Percentiles rank a stretch among this genome's conserved stretches.
phyloP scores from a whole-genome alignment of 163 green algal genomes.

The Scenedesmus sp. region DNA sequence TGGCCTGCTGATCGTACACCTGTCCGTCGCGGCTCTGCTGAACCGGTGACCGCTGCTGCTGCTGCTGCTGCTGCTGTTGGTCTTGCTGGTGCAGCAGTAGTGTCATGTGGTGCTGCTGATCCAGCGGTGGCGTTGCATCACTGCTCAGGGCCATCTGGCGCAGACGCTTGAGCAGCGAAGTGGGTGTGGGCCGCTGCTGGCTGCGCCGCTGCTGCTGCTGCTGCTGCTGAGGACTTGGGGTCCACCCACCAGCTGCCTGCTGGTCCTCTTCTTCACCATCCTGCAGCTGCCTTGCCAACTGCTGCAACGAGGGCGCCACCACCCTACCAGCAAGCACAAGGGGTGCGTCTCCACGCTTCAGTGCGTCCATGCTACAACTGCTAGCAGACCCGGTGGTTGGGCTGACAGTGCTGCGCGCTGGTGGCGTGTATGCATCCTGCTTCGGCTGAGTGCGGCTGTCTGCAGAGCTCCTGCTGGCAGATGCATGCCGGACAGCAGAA shows the following conservation, averaged over 20 bases:
- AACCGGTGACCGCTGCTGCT: neutral
- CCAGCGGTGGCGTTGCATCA: neutral
- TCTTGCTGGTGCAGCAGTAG: neutral
- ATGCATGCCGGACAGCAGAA: neutral
- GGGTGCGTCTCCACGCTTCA: neutral
- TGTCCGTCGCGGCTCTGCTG: neutral
- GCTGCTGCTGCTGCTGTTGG: neutral
- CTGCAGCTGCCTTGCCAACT: neutral
- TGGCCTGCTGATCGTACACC: neutral
- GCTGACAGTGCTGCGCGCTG: neutral
- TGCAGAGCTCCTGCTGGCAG: neutral
- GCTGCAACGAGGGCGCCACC: neutral
- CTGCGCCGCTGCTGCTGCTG: neutral
- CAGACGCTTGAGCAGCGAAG: neutral
- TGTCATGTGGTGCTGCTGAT: neutral
- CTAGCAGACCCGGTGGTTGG: neutral
- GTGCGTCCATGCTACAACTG: neutral
- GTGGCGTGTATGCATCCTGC: neutral
- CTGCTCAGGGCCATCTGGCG: constrained; percentile 8
- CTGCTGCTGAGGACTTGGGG: neutral
- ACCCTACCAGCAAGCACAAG: neutral
- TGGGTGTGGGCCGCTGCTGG: neutral
- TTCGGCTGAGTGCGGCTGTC: neutral
- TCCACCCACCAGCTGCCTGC: neutral
- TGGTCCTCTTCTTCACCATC: neutral